Evolutionary conservation across 73 alveolate species (phyloP), one percentile per base, ranked within the genome.

Genomic region (Uronychia binucleata): DNA sequence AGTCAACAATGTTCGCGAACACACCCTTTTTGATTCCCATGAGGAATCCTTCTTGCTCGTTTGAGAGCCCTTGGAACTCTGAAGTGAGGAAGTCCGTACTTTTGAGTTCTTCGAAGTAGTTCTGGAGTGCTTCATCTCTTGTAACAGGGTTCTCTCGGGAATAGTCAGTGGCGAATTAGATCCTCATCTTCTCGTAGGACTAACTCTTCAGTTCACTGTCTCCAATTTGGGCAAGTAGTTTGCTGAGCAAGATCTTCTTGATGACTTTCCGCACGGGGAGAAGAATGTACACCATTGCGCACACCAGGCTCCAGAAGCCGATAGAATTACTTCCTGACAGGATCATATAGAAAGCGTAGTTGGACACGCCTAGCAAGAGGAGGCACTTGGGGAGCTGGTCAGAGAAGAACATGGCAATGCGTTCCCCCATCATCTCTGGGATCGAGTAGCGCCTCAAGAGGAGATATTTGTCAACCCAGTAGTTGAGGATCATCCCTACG

Each of bases 61-160:
- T 31, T 30, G 34, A 59, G 27, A 59, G n/a, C 27, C 46, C 0
- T 31, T 31, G 32, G 31, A 27, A 60, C 59, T 81, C 28, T 59
- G 30, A 26, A 11, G 5, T 26, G 58, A 81, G 14, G n/a, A 28
- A 30, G 76, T 32, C 81, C 85, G 1, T 34, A 19, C 79, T 46
- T 34, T 28, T 60, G 58, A 58, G 28, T 82, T 82, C 46, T 33
- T 84, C 83, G 0, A 84, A 5, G 74, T 31, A 30, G 76, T 77
- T 58, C 19, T 57, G 30, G 1, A 34, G 29, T 57, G 89, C 93
- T 67, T 81, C 82, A 19, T 80, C 67, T 28, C 74, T 58, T 0
- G 96, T 85, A 26, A 93, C 89, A 59, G 97, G 97, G 80, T 93
- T 93, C 28, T 60, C 85, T 58, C 93, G 90, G 59, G 67, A 92